Evolutionary conservation across 345 rosid species (phyloP).

Genomic region (Camelina hispida): DNA sequence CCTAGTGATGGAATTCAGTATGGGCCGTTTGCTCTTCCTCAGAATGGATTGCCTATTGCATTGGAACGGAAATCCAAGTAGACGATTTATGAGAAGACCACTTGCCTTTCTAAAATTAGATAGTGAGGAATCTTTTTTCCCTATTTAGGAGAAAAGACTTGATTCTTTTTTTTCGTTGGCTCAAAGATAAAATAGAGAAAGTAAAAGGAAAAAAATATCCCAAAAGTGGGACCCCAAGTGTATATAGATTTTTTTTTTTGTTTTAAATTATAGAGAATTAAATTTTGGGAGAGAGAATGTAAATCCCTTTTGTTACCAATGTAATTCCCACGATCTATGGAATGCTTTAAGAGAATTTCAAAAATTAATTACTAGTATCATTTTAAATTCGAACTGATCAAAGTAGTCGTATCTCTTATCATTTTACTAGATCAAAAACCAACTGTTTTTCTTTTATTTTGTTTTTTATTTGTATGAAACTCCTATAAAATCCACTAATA

Average conservation of each 20-base stretch:
- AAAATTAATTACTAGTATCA: no score
- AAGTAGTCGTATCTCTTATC: no score
- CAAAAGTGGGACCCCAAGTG: constrained; percentile 39
- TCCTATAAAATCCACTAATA: no score
- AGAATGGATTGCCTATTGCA: constrained; percentile 80
- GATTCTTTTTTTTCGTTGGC: constrained; percentile 6
- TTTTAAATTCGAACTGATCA: no score
- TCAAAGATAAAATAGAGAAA: background rate
- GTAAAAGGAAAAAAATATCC: background rate
- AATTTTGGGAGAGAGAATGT: no score
- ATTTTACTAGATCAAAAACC: no score
- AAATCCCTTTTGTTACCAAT: no score
- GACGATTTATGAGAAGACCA: background rate
- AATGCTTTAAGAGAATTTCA: no score
- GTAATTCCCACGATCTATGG: no score
- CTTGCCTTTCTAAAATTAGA: constrained; percentile 33
- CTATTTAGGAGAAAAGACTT: background rate
- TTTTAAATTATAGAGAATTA: no score
- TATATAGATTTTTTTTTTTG: constrained; percentile 19
- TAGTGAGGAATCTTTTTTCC: constrained; percentile 9
- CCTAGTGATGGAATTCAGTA: constrained; percentile 70
- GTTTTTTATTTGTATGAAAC: no score
- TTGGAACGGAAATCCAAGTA: constrained; percentile 49
- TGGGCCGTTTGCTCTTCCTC: constrained; percentile 87
- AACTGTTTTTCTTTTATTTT: no score